These are phyloP conservation scores for Quercus ilex DNA, from an alignment of 306 rosid species.

Conservation along the genomic window DNA sequence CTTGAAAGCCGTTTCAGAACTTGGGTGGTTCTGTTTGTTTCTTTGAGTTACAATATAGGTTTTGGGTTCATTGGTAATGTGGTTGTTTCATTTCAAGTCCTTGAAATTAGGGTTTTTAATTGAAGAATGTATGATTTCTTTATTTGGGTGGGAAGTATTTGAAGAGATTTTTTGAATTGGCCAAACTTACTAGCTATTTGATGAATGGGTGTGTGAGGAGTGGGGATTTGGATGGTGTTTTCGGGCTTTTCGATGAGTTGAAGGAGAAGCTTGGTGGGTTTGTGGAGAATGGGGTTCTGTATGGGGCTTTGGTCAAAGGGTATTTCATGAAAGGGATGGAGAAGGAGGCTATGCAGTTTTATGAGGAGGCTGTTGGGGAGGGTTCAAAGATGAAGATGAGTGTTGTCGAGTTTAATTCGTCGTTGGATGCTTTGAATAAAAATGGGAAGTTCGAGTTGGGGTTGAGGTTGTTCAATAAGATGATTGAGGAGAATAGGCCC, in stretches of 20 bases:
- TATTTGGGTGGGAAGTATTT: neutral
- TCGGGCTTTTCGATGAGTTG: constrained; percentile 68
- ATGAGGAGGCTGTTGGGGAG: constrained; percentile 27
- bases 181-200: constrained; percentile 50
- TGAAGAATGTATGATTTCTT: neutral
- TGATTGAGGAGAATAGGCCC: constrained; percentile 58
- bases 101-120: neutral
- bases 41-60: too few relatives aligned
- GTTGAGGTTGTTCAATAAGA: constrained; percentile 62
- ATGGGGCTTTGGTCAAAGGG: constrained; percentile 85
- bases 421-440: constrained; percentile 78
- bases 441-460: constrained; percentile 77
- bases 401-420: constrained; percentile 61
- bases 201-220: constrained; percentile 70
- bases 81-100: neutral
- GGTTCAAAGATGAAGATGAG: constrained; percentile 69
- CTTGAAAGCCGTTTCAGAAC: neutral
- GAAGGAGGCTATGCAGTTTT: constrained; percentile 44
- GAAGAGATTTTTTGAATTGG: too few relatives aligned
- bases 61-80: neutral
- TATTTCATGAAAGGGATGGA: constrained; percentile 83
- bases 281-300: constrained; percentile 72
- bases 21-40: too few relatives aligned
- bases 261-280: constrained; percentile 56
- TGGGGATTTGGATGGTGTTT: constrained; percentile 58